Evolutionary conservation across 2,329 filamentous ascomycete genomes (phyloP).

Genomic region (Talaromyces verruculosus): DNA sequence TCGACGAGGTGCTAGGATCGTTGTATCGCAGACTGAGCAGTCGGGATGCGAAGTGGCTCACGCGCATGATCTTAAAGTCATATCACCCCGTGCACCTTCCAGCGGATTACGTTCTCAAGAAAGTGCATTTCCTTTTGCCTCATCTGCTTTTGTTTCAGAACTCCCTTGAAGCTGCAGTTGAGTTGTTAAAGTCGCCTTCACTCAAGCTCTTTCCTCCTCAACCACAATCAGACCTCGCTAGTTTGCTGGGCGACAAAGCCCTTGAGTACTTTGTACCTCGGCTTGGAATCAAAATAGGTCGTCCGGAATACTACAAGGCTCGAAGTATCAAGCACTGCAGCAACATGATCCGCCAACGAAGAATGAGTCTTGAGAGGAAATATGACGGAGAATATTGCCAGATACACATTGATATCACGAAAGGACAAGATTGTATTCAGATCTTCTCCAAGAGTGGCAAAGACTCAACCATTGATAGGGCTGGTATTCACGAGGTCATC

Average conservation of each 20-base stretch:
- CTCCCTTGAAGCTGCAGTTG: slow-evolving; percentile 62
- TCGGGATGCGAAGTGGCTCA: slow-evolving; percentile 82
- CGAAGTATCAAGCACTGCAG: slow-evolving; percentile 74
- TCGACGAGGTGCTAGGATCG: slow-evolving; percentile 52
- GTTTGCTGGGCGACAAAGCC: slow-evolving; percentile 35
- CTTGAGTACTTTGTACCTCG: slow-evolving; percentile 52
- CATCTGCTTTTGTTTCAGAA: slow-evolving; percentile 69
- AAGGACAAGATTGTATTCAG: slow-evolving; percentile 58
- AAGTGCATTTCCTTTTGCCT: slow-evolving; percentile 69
- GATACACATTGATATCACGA: slow-evolving; percentile 71
- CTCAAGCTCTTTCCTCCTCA: slow-evolving; percentile 39
- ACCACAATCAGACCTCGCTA: slow-evolving; percentile 35
- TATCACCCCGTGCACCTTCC: slow-evolving; percentile 68
- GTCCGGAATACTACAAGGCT: slow-evolving; percentile 64
- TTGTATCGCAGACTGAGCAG: slow-evolving; percentile 64
- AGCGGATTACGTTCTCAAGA: slow-evolving; percentile 53
- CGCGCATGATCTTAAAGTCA: slow-evolving; percentile 74
- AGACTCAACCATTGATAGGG: slow-evolving; percentile 74
- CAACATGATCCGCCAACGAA: slow-evolving; percentile 59
- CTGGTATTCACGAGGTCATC: slow-evolving; percentile 63
- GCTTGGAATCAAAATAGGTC: slow-evolving; percentile 63
- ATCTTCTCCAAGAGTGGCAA: slow-evolving; percentile 94
- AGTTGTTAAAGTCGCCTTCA: slow-evolving; percentile 48
- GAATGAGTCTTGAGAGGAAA: slow-evolving; percentile 75
- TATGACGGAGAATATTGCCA: slow-evolving; percentile 91